phyloP scores from a whole-genome alignment of 768 basidiomycete species.

The Pleurotus salmoneostramineus region DNA sequence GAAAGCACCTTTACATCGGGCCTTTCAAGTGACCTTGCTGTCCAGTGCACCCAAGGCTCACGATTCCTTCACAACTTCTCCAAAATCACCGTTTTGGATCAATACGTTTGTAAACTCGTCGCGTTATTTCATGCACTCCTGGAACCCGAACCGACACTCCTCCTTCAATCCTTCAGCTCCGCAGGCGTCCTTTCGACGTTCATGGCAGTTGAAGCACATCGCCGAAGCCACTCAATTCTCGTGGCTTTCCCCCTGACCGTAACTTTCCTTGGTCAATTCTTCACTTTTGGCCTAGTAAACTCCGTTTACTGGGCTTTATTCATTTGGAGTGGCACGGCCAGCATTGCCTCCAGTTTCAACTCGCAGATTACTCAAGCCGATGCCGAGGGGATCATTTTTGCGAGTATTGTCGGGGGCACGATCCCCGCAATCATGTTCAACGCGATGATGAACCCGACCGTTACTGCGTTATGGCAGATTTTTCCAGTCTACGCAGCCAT shows the following conservation, averaged over 20 bases:
- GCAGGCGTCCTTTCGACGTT: conserved; percentile 32
- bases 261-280: conserved; percentile 35
- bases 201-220: conserved; percentile 39
- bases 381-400: conserved; percentile 49
- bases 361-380: conserved; percentile 36
- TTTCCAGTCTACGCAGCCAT: conserved; percentile 43
- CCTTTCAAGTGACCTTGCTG: conserved; percentile 19
- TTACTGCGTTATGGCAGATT: conserved; percentile 53
- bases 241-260: conserved; percentile 40
- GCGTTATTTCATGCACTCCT: conserved; percentile 44
- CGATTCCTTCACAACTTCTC: conserved; percentile 39
- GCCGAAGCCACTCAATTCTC: conserved; percentile 26
- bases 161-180: conserved; percentile 32
- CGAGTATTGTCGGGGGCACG: conserved; percentile 36
- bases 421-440: conserved; percentile 47
- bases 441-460: conserved; percentile 29
- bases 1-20: conserved; percentile 27
- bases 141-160: conserved; percentile 20
- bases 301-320: conserved; percentile 47
- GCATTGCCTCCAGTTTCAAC: conserved; percentile 9
- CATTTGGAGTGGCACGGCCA: conserved; percentile 30
- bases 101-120: conserved; percentile 37
- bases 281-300: conserved; percentile 37
- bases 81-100: conserved; percentile 29
- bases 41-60: conserved; percentile 25